Evolutionary conservation across 768 basidiomycete genomes (phyloP).

Genomic region (Lentinula sp.): DNA sequence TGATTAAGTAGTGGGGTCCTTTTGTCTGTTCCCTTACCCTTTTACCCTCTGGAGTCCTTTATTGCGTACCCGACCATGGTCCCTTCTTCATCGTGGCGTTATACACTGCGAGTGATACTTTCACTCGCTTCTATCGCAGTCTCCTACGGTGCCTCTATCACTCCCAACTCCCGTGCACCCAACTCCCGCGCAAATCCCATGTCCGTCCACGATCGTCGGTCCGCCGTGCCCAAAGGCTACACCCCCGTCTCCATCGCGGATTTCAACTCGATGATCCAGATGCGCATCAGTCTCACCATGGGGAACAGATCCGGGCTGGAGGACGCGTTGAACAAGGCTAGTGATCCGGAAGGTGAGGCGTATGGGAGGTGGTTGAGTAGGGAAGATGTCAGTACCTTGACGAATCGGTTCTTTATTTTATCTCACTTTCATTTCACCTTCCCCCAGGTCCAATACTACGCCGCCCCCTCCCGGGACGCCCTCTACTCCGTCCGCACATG

Average conservation of each 20-base stretch:
- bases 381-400: too few relatives aligned
- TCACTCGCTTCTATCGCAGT: not conserved
- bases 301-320: slow-evolving; percentile 21
- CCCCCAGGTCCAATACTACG: slow-evolving; percentile 15
- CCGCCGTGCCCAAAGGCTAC: not conserved
- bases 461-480: slow-evolving; percentile 10
- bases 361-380: slow-evolving; percentile 23
- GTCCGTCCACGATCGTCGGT: not conserved
- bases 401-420: too few relatives aligned
- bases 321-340: slow-evolving; percentile 21
- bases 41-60: not conserved
- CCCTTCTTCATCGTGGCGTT: not conserved
- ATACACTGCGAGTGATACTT: not conserved
- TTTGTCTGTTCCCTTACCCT: not conserved
- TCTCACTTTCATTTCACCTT: too few relatives aligned
- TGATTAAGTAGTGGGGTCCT: not conserved
- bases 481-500: slow-evolving; percentile 32
- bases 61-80: not conserved
- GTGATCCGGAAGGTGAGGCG: slow-evolving; percentile 17
- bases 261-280: slow-evolving; percentile 13
- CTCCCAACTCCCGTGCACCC: too few relatives aligned
- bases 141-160: not conserved
- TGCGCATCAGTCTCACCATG: slow-evolving; percentile 25
- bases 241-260: slow-evolving; percentile 10
- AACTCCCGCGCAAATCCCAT: not conserved